Evolutionary conservation across 2,329 filamentous ascomycete genomes (phyloP).

Genomic region (Hymenoscyphus repandus): DNA sequence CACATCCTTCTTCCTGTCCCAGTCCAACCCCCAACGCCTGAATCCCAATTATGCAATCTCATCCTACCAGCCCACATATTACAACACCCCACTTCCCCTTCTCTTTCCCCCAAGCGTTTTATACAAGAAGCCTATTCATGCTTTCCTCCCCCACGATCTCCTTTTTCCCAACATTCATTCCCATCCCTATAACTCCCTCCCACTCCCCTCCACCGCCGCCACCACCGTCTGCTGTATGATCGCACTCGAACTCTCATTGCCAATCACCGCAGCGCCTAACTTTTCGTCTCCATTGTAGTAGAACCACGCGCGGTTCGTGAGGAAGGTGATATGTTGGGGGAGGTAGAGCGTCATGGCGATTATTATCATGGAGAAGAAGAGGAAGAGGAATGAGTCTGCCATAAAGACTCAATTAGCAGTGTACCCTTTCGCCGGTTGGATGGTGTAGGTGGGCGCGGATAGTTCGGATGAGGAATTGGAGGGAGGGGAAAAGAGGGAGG

Average conservation of each 20-base stretch:
- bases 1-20: background rate
- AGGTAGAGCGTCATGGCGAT: slow-evolving; percentile 90
- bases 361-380: slow-evolving; percentile 78
- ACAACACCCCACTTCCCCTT: background rate
- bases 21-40: background rate
- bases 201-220: slow-evolving; percentile 9
- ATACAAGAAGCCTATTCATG: background rate
- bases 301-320: slow-evolving; percentile 84
- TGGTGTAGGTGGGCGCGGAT: background rate
- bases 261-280: slow-evolving; percentile 9
- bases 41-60: background rate
- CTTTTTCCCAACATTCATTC: background rate
- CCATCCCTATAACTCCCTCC: background rate
- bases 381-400: slow-evolving; percentile 83
- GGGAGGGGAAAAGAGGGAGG: background rate
- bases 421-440: no score
- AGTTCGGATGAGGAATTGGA: background rate
- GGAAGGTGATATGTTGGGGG: slow-evolving; percentile 79
- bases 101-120: background rate
- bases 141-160: background rate
- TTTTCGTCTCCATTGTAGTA: slow-evolving; percentile 80
- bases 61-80: background rate
- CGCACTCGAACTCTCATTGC: slow-evolving; percentile 19
- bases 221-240: slow-evolving; percentile 22
- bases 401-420: background rate